Evolutionary conservation across 2,329 filamentous ascomycete species (phyloP).

Genomic region (Metarhizium guizhouense): DNA sequence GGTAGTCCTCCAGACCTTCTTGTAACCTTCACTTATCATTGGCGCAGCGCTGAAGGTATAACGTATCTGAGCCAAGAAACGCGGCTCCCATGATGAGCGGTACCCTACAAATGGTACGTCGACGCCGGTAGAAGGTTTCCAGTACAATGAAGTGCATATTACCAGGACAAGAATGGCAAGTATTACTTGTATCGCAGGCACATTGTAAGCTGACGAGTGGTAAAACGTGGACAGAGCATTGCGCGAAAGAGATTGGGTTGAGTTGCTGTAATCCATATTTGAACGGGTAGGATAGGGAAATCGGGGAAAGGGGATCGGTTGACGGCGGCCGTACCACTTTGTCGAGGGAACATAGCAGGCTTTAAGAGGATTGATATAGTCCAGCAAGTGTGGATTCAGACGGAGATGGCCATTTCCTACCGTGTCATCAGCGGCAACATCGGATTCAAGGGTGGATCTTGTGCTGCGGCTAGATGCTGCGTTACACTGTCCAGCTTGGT

Average conservation of each 20-base stretch:
- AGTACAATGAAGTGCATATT: neutral
- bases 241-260: neutral
- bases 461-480: neutral
- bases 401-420: neutral
- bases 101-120: slow-evolving; percentile 5
- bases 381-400: neutral
- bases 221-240: neutral
- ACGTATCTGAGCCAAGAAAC: slow-evolving; percentile 3
- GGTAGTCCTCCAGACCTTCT: neutral
- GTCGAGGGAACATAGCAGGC: neutral
- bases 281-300: too few relatives aligned
- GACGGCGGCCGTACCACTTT: neutral
- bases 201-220: neutral
- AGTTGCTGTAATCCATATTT: neutral
- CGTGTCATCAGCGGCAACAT: neutral
- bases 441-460: neutral
- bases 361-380: neutral
- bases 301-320: neutral
- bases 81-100: slow-evolving; percentile 5
- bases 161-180: slow-evolving; percentile 1
- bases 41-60: slow-evolving; percentile 1
- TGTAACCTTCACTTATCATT: slow-evolving; percentile 8
- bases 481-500: neutral
- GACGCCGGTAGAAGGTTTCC: neutral
- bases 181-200: neutral